Evolutionary conservation across 2,329 filamentous ascomycete species (phyloP), one percentile per base, ranked within the genome.

Genomic region (Epichloe aotearoae): DNA sequence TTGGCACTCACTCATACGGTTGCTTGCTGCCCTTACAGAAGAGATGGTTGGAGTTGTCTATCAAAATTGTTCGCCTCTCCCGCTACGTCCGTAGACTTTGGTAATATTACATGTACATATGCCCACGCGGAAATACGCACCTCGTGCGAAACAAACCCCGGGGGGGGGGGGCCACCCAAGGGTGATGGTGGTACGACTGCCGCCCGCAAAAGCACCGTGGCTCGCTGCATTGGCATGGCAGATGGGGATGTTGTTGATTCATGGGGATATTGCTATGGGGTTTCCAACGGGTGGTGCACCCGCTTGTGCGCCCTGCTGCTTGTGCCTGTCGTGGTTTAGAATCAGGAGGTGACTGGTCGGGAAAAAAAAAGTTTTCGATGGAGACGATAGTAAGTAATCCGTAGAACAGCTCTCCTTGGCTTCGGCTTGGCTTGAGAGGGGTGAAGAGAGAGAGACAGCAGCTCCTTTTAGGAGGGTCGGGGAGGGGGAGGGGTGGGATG

Each of bases 211-310:
- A 41, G 44, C 30, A 47, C 45, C 34, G 36, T 17, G 33, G 45
- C 45, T 47, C 14, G 15, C 34, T 38, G 34, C 34, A 38, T 34
- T 26, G 34, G 34, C 11, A 26, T n/a, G 34, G 20, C 12, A 47
- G 46, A 47, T 47, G 46, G 46, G 14, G 14, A 47, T 47, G 46
- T 30, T 47, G 46, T 38, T 39, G 36, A 47, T 37, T 17, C 15
- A n/a, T 39, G 23, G 46, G 46, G 46, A 38, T 39, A 47, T 30
- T 47, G 46, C 8, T 15, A 47, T 47, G 46, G 46, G 20, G 46
- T 20, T 30, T 23, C 36, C 36, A 26, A 10, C n/a, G n/a, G 44
- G 20, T 11, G 5, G 44, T 37, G 34, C 30, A 17, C 26, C 26
- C 26, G 26, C 26, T 30, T 30, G 26, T 30, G 26, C 26, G 26